These are phyloP conservation scores for Castanea crenata DNA, from an alignment of 306 rosid genomes.

Conservation along the genomic window DNA sequence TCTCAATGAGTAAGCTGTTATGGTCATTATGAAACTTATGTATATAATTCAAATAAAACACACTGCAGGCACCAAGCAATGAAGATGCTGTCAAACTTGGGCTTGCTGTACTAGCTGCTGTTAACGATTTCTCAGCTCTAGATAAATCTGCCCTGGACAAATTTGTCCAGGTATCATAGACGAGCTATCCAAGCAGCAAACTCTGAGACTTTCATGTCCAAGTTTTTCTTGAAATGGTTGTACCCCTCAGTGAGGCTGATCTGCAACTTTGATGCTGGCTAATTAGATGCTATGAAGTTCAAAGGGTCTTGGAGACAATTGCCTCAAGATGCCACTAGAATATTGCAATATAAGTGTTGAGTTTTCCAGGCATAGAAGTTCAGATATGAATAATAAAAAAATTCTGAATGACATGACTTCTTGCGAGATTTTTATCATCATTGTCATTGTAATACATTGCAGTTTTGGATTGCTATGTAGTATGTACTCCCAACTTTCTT, in stretches of 20 bases:
- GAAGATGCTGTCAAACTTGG: constrained; percentile 76
- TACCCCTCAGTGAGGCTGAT: background rate
- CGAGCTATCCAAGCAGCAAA: constrained; percentile 3
- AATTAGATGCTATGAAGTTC: constrained; percentile 6
- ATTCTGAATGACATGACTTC: background rate
- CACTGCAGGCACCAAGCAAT: constrained; percentile 61
- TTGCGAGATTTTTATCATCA: background rate
- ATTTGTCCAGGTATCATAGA: constrained; percentile 51
- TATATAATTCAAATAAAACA: constrained; percentile 24
- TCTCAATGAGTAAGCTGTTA: background rate
- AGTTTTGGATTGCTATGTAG: background rate
- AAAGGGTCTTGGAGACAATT: constrained; percentile 13
- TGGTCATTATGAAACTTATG: background rate
- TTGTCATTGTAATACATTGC: background rate
- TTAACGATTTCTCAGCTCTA: constrained; percentile 63
- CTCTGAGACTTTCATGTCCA: constrained; percentile 19
- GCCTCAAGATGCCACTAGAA: background rate
- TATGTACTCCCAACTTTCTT: background rate
- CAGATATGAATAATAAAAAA: constrained; percentile 2
- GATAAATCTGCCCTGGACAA: constrained; percentile 79
- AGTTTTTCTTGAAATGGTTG: constrained; percentile 16
- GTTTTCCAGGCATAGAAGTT: background rate
- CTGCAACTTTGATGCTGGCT: constrained; percentile 12
- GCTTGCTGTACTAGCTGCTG: constrained; percentile 56
- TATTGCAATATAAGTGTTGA: background rate